Evolutionary conservation across 371 early-diverging fungal species (phyloP), one percentile per base, ranked within the genome.

Genomic region (Dichotomocladium elegans): DNA sequence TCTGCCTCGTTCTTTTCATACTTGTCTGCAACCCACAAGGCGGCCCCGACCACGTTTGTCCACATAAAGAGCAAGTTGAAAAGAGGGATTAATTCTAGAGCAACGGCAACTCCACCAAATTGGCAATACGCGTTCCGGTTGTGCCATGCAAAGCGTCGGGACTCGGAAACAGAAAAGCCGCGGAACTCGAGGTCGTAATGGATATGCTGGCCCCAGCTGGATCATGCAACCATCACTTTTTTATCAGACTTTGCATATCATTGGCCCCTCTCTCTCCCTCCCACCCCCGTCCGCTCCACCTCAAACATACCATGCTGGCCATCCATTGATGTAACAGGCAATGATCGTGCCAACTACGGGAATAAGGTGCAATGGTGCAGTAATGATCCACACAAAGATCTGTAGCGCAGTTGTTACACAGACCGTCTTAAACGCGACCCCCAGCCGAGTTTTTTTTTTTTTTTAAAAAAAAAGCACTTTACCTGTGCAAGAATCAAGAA

Each of bases 1-100:
- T 34, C 40, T 0, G 58, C 55, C 29, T 74, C 75, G 6, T 74
- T 66, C 46, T 71, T 63, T 51, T 73, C 79, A 58, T 77, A 80
- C 41, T 80, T 68, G 31, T 85, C 86, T 4, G 76, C 82, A 1
- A 83, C 84, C 83, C 86, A 90, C 4, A 90, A 58, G 2, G 88
- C 90, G 17, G 85, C 81, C 3, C 87, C 88, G 4, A 88, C 83
- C n/a, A 82, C 81, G 53, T 88, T 88, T 2, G 90, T 88, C 77
- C 85, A 88, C 64, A 85, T 77, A 50, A 88, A 88, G 1, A 90
- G 26, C 21, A 85, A 47, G 28, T 85, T 83, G 42, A 82, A 77
- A 3, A 90, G 43, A 4, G 89, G 89, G 3, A 90, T 64, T 51
- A 86, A 55, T 54, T 86, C 84, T 11, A 88, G 57, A 1, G 73